Conservation (phyloP, 192 early-diverging fungal species). For the Coemansia sp. region DNA sequence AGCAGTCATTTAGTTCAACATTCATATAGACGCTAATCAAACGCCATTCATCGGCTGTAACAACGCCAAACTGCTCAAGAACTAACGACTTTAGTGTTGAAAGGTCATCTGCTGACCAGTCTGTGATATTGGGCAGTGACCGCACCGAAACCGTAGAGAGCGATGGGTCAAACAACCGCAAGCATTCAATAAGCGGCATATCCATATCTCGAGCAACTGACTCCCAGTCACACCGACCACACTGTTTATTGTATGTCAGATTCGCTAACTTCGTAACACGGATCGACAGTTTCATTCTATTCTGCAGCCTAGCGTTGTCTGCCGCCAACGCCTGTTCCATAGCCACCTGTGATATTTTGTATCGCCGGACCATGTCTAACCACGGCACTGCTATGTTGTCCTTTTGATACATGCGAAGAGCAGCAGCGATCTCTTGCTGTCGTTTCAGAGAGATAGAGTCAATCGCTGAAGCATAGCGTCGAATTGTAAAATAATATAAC, state of each 20-base stretch:
- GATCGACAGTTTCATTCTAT: neutral
- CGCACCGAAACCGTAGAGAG: neutral
- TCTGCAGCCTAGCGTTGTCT: neutral
- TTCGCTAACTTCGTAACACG: neutral
- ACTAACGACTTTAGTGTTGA: neutral
- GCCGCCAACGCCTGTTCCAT: neutral
- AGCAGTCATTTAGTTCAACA: neutral
- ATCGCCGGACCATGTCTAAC: neutral
- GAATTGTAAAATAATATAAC: too few relatives aligned
- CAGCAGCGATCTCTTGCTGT: neutral
- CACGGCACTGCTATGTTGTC: neutral
- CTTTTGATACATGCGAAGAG: neutral
- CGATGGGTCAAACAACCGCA: neutral
- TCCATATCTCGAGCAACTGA: neutral
- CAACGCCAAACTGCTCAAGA: neutral
- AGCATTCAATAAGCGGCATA: slow-evolving; percentile 1
- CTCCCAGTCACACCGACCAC: neutral
- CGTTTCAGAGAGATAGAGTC: neutral
- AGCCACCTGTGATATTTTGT: neutral
- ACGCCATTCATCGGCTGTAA: neutral
- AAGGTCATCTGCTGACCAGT: neutral
- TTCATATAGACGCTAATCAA: slow-evolving; percentile 2
- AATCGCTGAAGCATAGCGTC: neutral
- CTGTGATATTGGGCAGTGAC: neutral
- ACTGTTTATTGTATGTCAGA: neutral